Base-by-base conservation (phyloP, 2,329 filamentous ascomycete genomes). In the Pseudogymnoascus sp. region DNA sequence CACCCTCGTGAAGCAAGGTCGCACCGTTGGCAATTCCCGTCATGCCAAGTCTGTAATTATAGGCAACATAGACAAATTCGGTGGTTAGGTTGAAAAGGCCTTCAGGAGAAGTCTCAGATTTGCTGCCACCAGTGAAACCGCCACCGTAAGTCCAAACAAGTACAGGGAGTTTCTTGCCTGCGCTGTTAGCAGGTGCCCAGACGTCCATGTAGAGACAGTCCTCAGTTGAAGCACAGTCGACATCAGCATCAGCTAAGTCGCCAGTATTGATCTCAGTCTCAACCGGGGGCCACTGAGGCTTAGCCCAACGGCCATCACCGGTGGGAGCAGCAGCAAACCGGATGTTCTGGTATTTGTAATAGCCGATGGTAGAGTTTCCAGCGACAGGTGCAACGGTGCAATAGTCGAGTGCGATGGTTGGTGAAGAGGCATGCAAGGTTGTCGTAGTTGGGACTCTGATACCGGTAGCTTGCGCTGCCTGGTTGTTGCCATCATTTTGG, bases 281-380 rank as follows among this genome's bases (percentile, higher is more conserved):
- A 25, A 70, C 67, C 4, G 70, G 67, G n/a, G 72, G 71, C 72
- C 72, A 74, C 64, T 73, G 36, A 8, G 74, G 74, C 56, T 72
- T 70, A 8, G 72, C 72, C 31, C 69, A 76, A 11, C 74, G 71
- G 14, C 75, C 67, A 37, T 72, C 65, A 1, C 74, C 74, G 2
- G 70, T 72, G 2, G 75, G 73, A 5, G 73, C 69, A 2, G 73
- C 70, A 2, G 73, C 74, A 61, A 72, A 76, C 10, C 75, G 69
- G 46, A 75, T 75, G 59, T 75, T 75, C 63, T 75, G 73, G 44
- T 73, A 74, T 60, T 74, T 74, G 66, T 73, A 73, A 66, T 70
- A 71, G 23, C 72, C 71, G n/a, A 69, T 65, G 1, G 71, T 68
- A 18, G 65, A 63, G 53, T 72, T 40, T 8, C 38, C 38, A 40